These are phyloP conservation scores for Skeletonema potamos DNA, from an alignment of 108 stramenopile species.

Conservation along the genomic window DNA sequence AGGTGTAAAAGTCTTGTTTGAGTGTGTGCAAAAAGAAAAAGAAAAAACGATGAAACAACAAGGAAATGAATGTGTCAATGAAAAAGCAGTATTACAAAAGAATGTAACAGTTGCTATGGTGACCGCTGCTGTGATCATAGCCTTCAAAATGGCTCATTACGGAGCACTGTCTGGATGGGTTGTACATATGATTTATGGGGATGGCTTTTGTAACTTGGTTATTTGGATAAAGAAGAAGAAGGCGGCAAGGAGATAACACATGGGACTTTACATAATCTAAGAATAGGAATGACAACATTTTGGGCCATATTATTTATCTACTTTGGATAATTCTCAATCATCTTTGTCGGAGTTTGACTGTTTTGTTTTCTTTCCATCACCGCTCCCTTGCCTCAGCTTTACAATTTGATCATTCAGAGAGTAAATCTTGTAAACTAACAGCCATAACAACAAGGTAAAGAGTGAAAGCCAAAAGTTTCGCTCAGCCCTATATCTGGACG, in stretches of 20 bases:
- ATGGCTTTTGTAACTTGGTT: constrained; percentile 33
- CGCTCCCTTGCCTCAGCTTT: constrained; percentile 9
- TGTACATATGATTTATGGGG: constrained; percentile 62
- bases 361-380: constrained; percentile 8
- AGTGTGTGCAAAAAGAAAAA: constrained; percentile 28
- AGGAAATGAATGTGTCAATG: background rate
- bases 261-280: background rate
- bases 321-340: background rate
- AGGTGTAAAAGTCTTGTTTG: constrained; percentile 49
- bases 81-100: constrained; percentile 31
- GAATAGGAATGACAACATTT: background rate
- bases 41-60: constrained; percentile 5
- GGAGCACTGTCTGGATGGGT: constrained; percentile 70
- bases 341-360: background rate
- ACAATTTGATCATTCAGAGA: constrained; percentile 37
- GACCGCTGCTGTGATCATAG: constrained; percentile 72
- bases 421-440: constrained; percentile 43
- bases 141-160: constrained; percentile 62
- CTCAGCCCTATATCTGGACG: constrained; percentile 40
- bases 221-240: constrained; percentile 29
- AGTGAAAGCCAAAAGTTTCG: constrained; percentile 49
- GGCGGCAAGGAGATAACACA: background rate
- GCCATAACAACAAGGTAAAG: constrained; percentile 43
- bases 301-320: background rate
- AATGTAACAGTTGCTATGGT: constrained; percentile 54